phyloP scores from a whole-genome alignment of 805 yeast species.

The Tetrapisispora fleetii region DNA sequence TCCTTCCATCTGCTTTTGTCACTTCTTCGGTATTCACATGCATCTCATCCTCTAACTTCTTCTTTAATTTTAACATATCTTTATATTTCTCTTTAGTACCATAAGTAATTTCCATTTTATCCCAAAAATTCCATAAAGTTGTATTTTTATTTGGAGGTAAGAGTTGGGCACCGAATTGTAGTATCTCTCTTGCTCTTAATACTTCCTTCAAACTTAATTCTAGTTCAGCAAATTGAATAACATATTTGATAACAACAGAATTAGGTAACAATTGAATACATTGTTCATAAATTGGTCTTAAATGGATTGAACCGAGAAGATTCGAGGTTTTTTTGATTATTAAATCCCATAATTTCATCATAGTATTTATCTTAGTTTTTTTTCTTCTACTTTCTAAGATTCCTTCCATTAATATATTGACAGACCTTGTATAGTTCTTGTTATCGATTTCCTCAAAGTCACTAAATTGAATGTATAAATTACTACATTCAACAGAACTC shows the following conservation, averaged over 20 bases:
- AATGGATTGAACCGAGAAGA: slow-evolving; percentile 33
- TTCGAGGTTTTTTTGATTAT: slow-evolving; percentile 34
- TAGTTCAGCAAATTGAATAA: slow-evolving; percentile 44
- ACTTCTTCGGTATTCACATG: slow-evolving; percentile 21
- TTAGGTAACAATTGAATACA: slow-evolving; percentile 43
- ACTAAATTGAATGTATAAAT: slow-evolving; percentile 47
- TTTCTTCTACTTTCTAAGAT: slow-evolving; percentile 20
- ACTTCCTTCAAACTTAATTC: slow-evolving; percentile 47
- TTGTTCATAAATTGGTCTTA: slow-evolving; percentile 41
- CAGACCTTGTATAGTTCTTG: slow-evolving; percentile 43
- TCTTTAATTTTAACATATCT: slow-evolving; percentile 56
- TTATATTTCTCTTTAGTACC: slow-evolving; percentile 69
- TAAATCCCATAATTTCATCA: slow-evolving; percentile 36
- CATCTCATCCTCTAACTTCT: slow-evolving; percentile 30
- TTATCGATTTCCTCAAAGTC: slow-evolving; percentile 45
- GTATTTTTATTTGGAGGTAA: slow-evolving; percentile 28
- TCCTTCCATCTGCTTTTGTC: slow-evolving; percentile 18
- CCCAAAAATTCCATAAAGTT: slow-evolving; percentile 60
- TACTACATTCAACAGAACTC: slow-evolving; percentile 31
- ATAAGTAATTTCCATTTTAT: slow-evolving; percentile 55
- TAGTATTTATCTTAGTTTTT: slow-evolving; percentile 8
- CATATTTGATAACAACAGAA: slow-evolving; percentile 33
- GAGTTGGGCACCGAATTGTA: slow-evolving; percentile 42
- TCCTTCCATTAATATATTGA: slow-evolving; percentile 38
- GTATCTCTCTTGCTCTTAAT: slow-evolving; percentile 53